phyloP scores from a whole-genome alignment of 768 basidiomycete species.

The Hericium coralloides region DNA sequence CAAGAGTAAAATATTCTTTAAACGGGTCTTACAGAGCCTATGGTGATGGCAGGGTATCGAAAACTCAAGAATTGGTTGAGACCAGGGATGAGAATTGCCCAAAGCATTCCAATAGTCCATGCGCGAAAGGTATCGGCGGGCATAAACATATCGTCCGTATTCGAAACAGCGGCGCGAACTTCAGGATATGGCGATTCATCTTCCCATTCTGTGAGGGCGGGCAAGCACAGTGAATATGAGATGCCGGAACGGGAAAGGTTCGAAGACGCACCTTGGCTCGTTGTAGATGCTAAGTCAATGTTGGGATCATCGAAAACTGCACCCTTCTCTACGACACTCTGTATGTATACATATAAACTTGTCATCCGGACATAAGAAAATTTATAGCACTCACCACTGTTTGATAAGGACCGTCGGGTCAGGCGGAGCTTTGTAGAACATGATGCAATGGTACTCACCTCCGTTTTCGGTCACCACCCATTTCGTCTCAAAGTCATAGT shows the following conservation, averaged over 20 bases:
- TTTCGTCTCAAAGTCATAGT: conserved; percentile 7
- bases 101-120: conserved; percentile 65
- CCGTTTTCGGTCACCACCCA: conserved; percentile 10
- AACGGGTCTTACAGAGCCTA: conserved; percentile 20
- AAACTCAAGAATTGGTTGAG: conserved; percentile 73
- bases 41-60: background rate
- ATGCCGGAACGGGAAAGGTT: background rate
- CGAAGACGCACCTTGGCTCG: conserved; percentile 5
- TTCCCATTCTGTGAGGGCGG: conserved; percentile 20
- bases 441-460: background rate
- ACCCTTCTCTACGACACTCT: conserved; percentile 9
- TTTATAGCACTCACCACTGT: conserved; percentile 8
- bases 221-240: background rate
- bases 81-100: conserved; percentile 56
- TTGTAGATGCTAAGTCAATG: conserved; percentile 9
- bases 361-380: background rate
- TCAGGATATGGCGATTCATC: conserved; percentile 86
- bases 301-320: conserved; percentile 13
- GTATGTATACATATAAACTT: background rate
- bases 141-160: conserved; percentile 60
- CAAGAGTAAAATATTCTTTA: background rate
- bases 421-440: background rate
- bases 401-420: background rate
- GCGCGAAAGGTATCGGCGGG: conserved; percentile 55
- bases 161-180: conserved; percentile 66